Evolutionary conservation across 176 grass and related monocot genomes (phyloP).

Genomic region (barley (Hordeum vulgare)): DNA sequence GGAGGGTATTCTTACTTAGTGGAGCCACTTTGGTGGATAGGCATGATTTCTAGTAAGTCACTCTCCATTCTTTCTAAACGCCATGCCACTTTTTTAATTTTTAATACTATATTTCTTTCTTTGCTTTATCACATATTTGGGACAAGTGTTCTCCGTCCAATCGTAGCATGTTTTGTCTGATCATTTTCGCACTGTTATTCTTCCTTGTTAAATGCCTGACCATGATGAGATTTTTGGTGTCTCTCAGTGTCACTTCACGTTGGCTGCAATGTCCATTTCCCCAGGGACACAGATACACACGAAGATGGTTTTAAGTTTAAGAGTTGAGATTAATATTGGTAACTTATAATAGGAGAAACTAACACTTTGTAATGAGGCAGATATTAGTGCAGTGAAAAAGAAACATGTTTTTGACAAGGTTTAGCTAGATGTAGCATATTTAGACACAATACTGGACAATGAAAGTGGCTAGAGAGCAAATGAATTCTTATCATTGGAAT

Average conservation of each 20-base stretch:
- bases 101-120: not conserved
- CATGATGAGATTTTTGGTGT: not conserved
- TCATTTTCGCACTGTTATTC: not conserved
- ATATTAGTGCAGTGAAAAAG: not conserved
- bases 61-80: conserved; percentile 2
- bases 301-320: not conserved
- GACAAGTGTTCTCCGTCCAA: not conserved
- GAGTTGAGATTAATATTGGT: not conserved
- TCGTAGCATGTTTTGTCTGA: not conserved
- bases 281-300: not conserved
- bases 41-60: conserved; percentile 84
- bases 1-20: conserved; percentile 87
- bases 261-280: not conserved
- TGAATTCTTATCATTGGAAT: conserved; percentile 9
- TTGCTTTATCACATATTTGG: conserved; percentile 5
- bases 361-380: not conserved
- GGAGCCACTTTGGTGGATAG: conserved; percentile 87
- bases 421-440: not conserved
- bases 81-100: not conserved
- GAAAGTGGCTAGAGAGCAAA: not conserved
- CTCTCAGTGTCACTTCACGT: not conserved
- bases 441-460: not conserved
- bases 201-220: not conserved
- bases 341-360: not conserved
- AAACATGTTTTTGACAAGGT: not conserved